These are phyloP conservation scores for Suhomyces wounanorum DNA, from an alignment of 1,139 yeast genomes.

Conservation along the genomic window DNA sequence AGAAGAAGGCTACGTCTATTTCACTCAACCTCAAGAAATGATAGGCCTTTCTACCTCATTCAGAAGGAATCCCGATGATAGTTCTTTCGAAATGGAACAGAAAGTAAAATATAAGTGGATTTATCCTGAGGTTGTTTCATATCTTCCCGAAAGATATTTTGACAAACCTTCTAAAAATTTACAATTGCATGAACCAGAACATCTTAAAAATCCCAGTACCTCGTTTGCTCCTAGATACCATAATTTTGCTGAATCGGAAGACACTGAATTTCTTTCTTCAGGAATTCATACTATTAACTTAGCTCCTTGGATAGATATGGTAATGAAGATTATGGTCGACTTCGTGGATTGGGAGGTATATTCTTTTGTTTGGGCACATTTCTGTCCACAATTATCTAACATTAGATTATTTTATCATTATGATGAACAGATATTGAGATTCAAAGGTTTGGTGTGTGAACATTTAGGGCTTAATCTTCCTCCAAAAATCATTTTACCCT, in stretches of 20 bases:
- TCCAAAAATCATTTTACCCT: constrained; percentile 42
- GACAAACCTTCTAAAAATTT: constrained; percentile 31
- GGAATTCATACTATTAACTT: constrained; percentile 39
- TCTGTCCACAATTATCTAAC: constrained; percentile 72
- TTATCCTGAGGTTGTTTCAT: constrained; percentile 58
- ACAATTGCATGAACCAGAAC: not conserved
- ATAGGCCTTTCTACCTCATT: constrained; percentile 66
- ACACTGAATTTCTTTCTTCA: constrained; percentile 11
- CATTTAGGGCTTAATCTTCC: constrained; percentile 60
- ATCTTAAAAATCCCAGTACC: not conserved
- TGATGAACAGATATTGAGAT: constrained; percentile 43
- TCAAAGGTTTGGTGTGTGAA: constrained; percentile 57
- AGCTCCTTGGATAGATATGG: constrained; percentile 53
- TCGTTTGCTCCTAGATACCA: constrained; percentile 4
- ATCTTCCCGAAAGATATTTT: constrained; percentile 46
- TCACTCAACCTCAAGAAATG: constrained; percentile 61
- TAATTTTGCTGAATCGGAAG: constrained; percentile 1
- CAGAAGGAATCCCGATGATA: constrained; percentile 45
- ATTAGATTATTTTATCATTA: constrained; percentile 53
- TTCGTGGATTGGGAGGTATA: constrained; percentile 73
- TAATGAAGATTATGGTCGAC: constrained; percentile 51
- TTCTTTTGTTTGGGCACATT: constrained; percentile 66
- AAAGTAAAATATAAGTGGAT: constrained; percentile 45
- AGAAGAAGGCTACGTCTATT: constrained; percentile 45
- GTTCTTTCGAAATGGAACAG: constrained; percentile 19